Evolutionary conservation across 1,284 basidiomycete species (phyloP).

Genomic region (Termitomyces sp.): DNA sequence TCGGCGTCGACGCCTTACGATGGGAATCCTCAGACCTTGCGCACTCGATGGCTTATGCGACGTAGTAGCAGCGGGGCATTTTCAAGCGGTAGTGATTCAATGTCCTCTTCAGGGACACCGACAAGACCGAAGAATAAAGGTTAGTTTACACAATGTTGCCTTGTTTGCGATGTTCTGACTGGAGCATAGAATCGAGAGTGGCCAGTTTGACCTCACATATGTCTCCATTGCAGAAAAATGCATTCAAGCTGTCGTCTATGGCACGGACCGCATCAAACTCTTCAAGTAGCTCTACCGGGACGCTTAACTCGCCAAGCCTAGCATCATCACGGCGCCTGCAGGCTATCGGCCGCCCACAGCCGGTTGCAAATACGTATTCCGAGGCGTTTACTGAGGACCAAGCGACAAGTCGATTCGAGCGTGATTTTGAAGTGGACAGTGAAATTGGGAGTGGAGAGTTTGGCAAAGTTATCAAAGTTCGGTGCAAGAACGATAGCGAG

Average conservation of each 20-base stretch:
- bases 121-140: constrained; percentile 49
- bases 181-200: constrained; percentile 12
- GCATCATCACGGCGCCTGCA: constrained; percentile 19
- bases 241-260: constrained; percentile 30
- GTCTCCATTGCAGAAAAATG: constrained; percentile 39
- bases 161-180: background rate
- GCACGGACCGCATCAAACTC: constrained; percentile 50
- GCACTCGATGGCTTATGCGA: constrained; percentile 59
- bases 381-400: constrained; percentile 37
- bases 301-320: constrained; percentile 31
- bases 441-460: constrained; percentile 92
- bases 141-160: constrained; percentile 11
- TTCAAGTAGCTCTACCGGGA: constrained; percentile 41
- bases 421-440: constrained; percentile 77
- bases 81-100: constrained; percentile 63
- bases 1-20: constrained; percentile 27
- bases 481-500: constrained; percentile 54
- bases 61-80: constrained; percentile 75
- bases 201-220: constrained; percentile 39
- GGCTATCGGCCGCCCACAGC: constrained; percentile 15
- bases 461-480: constrained; percentile 90
- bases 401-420: constrained; percentile 63
- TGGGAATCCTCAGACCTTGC: constrained; percentile 30
- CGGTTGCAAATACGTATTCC: constrained; percentile 22
- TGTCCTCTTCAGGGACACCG: constrained; percentile 57